Evolutionary conservation across 2,329 filamentous ascomycete species (phyloP).

Genomic region (Cryphonectria naterciae): DNA sequence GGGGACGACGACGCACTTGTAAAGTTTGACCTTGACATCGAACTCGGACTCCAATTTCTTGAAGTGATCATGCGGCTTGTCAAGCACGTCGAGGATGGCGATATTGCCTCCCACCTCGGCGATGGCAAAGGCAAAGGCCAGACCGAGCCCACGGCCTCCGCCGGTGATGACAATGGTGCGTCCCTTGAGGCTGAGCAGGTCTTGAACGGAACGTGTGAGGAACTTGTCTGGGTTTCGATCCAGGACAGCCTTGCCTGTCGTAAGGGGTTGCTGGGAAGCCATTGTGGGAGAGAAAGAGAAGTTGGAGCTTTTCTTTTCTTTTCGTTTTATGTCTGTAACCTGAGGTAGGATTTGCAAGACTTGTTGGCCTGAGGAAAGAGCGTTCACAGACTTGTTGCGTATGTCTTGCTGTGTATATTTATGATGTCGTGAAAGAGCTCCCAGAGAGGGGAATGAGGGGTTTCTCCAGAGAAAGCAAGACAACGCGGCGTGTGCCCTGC

Average conservation of each 20-base stretch:
- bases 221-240: constrained; percentile 7
- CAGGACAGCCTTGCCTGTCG: constrained; percentile 9
- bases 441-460: too few species aligned
- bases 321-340: too few species aligned
- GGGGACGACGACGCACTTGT: not conserved
- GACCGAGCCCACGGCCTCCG: constrained; percentile 54
- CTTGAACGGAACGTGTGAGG: constrained; percentile 14
- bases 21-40: not conserved
- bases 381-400: too few species aligned
- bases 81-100: constrained; percentile 48
- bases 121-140: constrained; percentile 52
- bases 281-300: too few species aligned
- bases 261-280: not conserved
- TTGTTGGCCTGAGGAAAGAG: too few species aligned
- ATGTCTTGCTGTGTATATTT: too few species aligned
- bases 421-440: too few species aligned
- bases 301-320: too few species aligned
- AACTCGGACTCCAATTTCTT: constrained; percentile 8
- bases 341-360: too few species aligned
- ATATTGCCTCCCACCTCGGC: constrained; percentile 54
- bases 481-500: too few species aligned
- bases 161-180: constrained; percentile 53
- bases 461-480: too few species aligned
- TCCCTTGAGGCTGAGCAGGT: constrained; percentile 22
- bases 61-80: constrained; percentile 15